phyloP scores from a whole-genome alignment of 352 stramenopile species.

The Globisporangium middletonii region DNA sequence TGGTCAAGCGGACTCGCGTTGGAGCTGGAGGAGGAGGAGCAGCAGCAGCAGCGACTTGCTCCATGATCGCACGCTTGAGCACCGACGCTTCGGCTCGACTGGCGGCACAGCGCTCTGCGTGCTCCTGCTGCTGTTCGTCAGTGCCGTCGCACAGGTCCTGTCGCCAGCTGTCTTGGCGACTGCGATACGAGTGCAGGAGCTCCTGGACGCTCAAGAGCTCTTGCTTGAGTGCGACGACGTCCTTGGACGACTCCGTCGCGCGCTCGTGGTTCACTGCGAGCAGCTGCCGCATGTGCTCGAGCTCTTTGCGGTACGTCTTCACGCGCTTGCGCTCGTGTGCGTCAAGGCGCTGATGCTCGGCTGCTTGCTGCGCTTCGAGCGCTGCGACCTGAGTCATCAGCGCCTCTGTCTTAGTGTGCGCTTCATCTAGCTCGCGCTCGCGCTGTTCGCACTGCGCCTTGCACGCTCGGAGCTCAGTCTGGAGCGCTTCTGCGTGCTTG shows the following conservation, averaged over 20 bases:
- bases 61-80: slow-evolving; percentile 36
- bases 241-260: slow-evolving; percentile 35
- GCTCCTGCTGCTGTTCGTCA: slow-evolving; percentile 14
- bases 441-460: slow-evolving; percentile 18
- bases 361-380: neutral
- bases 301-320: slow-evolving; percentile 26
- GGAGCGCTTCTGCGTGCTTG: slow-evolving; percentile 17
- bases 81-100: slow-evolving; percentile 25
- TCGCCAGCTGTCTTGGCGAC: slow-evolving; percentile 1
- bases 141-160: slow-evolving; percentile 8
- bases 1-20: neutral
- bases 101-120: slow-evolving; percentile 14
- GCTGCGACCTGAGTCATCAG: slow-evolving; percentile 4
- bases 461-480: slow-evolving; percentile 16
- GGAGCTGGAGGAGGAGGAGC: too few relatives aligned
- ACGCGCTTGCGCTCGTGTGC: slow-evolving; percentile 14
- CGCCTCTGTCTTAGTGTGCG: slow-evolving; percentile 10
- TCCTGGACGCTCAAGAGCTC: slow-evolving; percentile 45
- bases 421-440: slow-evolving; percentile 8
- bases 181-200: slow-evolving; percentile 29
- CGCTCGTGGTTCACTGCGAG: slow-evolving; percentile 40
- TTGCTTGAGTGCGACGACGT: slow-evolving; percentile 43
- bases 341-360: slow-evolving; percentile 1
- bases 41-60: slow-evolving; percentile 21
- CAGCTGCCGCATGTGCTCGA: slow-evolving; percentile 38